phyloP scores from a whole-genome alignment of 1,284 basidiomycete genomes.

The Microbotryum saponariae region DNA sequence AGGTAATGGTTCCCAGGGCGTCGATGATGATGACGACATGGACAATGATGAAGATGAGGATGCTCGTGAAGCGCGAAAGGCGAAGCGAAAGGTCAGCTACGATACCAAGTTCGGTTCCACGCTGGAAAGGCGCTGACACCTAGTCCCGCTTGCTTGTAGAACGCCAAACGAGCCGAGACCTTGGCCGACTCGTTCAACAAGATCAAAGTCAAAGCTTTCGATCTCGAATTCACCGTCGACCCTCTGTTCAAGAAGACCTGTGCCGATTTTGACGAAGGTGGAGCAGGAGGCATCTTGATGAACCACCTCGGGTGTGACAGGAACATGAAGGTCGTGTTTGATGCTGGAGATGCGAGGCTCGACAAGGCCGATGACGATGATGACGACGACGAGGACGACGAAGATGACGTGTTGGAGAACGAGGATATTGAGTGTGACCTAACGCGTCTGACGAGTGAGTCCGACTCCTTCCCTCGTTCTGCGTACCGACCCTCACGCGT shows the following conservation, averaged over 20 bases:
- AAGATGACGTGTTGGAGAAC: slow-evolving; percentile 49
- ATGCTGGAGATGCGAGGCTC: slow-evolving; percentile 80
- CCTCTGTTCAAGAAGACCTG: slow-evolving; percentile 96
- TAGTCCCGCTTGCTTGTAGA: background rate
- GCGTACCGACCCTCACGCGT: background rate
- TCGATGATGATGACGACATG: slow-evolving; percentile 50
- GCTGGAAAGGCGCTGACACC: background rate
- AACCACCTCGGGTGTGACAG: slow-evolving; percentile 71
- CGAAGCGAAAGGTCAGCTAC: slow-evolving; percentile 43
- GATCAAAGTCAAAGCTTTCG: slow-evolving; percentile 72
- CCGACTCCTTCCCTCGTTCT: background rate
- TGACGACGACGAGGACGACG: slow-evolving; percentile 42
- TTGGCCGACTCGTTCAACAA: slow-evolving; percentile 74
- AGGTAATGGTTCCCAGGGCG: slow-evolving; percentile 24
- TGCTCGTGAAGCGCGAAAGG: slow-evolving; percentile 44
- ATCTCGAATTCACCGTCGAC: slow-evolving; percentile 91
- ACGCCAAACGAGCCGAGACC: slow-evolving; percentile 48
- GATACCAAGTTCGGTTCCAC: background rate
- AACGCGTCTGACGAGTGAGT: slow-evolving; percentile 45
- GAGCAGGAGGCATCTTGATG: slow-evolving; percentile 87
- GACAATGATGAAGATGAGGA: slow-evolving; percentile 52
- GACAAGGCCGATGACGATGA: slow-evolving; percentile 67
- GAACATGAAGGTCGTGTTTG: slow-evolving; percentile 83
- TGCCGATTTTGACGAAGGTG: slow-evolving; percentile 97
- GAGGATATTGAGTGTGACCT: slow-evolving; percentile 37